A percentile compares a stretch with the other conserved stretches of the same genome.
Conservation (phyloP, 495 filamentous ascomycete species). For the Penicillium fimorum region DNA sequence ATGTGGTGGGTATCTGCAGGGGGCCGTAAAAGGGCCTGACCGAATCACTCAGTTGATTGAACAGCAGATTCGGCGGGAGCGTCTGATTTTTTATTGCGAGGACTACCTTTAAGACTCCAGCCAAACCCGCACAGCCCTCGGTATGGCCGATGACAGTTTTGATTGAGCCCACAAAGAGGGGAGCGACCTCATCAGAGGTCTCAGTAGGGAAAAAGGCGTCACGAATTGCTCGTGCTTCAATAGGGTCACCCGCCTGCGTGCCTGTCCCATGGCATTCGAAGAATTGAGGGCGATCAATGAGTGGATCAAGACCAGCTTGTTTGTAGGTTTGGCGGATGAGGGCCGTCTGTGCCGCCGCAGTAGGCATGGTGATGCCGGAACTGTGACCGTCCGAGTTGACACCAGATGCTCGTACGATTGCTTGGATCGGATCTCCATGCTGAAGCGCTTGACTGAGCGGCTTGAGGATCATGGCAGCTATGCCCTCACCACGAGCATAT, state of each 20-base stretch:
- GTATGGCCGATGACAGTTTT: conserved; percentile 60
- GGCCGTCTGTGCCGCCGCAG: conserved; percentile 20
- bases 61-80: conserved; percentile 56
- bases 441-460: conserved; percentile 19
- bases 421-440: conserved; percentile 34
- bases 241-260: conserved; percentile 35
- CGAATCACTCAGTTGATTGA: conserved; percentile 17
- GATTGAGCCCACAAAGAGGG: conserved; percentile 47
- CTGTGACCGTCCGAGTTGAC: conserved; percentile 34
- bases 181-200: background rate
- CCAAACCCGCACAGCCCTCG: conserved; percentile 38
- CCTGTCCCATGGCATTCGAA: conserved; percentile 42
- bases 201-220: conserved; percentile 8
- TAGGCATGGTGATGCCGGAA: conserved; percentile 33
- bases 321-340: conserved; percentile 33
- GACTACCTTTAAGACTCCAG: conserved; percentile 30
- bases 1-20: conserved; percentile 14
- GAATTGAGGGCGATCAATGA: conserved; percentile 27
- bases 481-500: conserved; percentile 40
- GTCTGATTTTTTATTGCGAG: conserved; percentile 45
- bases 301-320: conserved; percentile 29
- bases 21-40: conserved; percentile 15
- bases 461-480: conserved; percentile 35
- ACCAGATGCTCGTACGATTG: conserved; percentile 31
- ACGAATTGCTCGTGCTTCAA: conserved; percentile 27